These are phyloP conservation scores for Schwanniomyces sp. DNA, from an alignment of 805 yeast genomes.

Conservation along the genomic window DNA sequence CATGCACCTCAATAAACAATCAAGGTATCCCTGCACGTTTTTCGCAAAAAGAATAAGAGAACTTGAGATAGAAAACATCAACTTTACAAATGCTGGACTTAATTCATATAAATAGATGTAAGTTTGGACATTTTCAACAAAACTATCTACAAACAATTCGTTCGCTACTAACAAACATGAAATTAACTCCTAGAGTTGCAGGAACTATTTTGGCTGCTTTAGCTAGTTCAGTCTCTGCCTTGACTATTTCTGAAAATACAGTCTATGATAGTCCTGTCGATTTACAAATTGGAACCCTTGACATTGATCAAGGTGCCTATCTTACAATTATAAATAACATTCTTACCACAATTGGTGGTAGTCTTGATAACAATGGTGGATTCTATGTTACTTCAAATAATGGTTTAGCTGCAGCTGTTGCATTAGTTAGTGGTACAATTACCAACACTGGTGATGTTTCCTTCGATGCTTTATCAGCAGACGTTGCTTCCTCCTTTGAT, in stretches of 20 bases:
- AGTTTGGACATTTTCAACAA: constrained; percentile 16
- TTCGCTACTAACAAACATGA: constrained; percentile 10
- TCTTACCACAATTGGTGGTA: constrained; percentile 19
- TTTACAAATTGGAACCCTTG: constrained; percentile 17
- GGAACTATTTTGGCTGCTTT: neutral
- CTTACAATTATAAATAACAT: constrained; percentile 27
- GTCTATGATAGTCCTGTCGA: neutral
- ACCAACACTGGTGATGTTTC: constrained; percentile 19
- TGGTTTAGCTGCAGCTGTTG: constrained; percentile 15
- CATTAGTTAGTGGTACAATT: constrained; percentile 10
- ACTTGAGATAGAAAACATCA: no score
- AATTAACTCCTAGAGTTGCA: neutral
- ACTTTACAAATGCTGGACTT: constrained; percentile 17
- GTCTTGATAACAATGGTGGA: constrained; percentile 19
- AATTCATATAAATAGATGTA: constrained; percentile 13
- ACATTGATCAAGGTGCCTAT: constrained; percentile 18
- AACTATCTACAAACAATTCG: constrained; percentile 20
- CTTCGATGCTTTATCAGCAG: constrained; percentile 19
- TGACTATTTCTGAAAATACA: neutral
- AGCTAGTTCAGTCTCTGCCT: neutral
- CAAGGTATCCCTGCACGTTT: constrained; percentile 7
- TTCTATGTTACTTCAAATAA: constrained; percentile 19
- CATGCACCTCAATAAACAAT: constrained; percentile 14
- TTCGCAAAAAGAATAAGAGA: constrained; percentile 3
- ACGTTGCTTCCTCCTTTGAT: constrained; percentile 15